phyloP scores from a whole-genome alignment of 1,139 yeast species.

The Nakaseomyces bracarensis region DNA sequence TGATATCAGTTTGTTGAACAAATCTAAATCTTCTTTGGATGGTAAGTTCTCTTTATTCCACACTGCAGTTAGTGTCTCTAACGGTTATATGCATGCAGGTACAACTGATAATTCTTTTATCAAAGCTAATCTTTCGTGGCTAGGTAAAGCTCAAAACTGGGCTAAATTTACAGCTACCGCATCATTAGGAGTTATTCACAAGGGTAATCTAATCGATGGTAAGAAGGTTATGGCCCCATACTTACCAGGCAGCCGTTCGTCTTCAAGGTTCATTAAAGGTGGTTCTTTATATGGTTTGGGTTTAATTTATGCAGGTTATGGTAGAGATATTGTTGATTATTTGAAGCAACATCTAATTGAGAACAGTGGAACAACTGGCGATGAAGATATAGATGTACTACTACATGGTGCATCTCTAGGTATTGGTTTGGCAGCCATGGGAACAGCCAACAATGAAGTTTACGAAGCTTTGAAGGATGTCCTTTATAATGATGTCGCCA shows the following conservation, averaged over 20 bases:
- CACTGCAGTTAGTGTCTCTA: conserved; percentile 90
- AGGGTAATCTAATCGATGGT: conserved; percentile 90
- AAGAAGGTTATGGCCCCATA: conserved; percentile 82
- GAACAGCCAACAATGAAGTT: conserved; percentile 62
- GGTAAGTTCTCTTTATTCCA: conserved; percentile 93
- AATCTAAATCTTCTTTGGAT: conserved; percentile 73
- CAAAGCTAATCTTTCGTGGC: conserved; percentile 87
- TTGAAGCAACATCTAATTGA: conserved; percentile 68
- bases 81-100: conserved; percentile 93
- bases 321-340: conserved; percentile 77
- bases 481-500: conserved; percentile 82
- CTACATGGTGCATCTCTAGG: conserved; percentile 96
- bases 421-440: conserved; percentile 96
- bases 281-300: conserved; percentile 94
- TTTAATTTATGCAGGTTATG: conserved; percentile 83
- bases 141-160: conserved; percentile 96
- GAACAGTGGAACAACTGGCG: conserved; percentile 56
- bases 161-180: conserved; percentile 97
- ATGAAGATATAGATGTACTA: conserved; percentile 73
- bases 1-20: conserved; percentile 72
- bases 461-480: conserved; percentile 82
- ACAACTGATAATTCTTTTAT: conserved; percentile 93
- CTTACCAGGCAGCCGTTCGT: conserved; percentile 68
- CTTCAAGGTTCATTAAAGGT: conserved; percentile 85
- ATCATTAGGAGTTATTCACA: conserved; percentile 94